These are phyloP conservation scores for Zanthoxylum bungeanum DNA, from an alignment of 345 rosid genomes.

Conservation along the genomic window DNA sequence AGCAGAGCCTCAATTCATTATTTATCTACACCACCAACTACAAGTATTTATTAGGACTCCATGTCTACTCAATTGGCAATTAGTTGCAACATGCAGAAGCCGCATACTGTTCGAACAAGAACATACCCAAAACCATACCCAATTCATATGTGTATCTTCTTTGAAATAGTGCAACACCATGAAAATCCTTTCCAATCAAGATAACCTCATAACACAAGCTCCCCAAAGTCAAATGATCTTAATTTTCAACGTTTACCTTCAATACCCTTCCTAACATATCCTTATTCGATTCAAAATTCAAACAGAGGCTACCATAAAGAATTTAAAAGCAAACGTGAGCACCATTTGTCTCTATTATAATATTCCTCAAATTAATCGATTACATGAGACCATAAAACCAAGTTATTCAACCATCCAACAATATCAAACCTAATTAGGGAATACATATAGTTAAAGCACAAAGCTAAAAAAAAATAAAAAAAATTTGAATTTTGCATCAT, in stretches of 20 bases:
- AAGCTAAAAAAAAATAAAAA: too few relatives aligned
- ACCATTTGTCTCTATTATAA: background rate
- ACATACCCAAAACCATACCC: too few relatives aligned
- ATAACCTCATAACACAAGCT: too few relatives aligned
- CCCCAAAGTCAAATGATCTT: background rate
- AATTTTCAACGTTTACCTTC: background rate
- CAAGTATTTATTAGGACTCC: too few relatives aligned
- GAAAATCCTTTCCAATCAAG: background rate
- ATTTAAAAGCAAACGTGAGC: background rate
- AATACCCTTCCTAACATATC: background rate
- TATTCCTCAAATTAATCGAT: background rate
- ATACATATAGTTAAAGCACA: background rate
- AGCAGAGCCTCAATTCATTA: too few relatives aligned
- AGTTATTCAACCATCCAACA: background rate
- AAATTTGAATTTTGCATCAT: background rate
- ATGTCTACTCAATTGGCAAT: too few relatives aligned
- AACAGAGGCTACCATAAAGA: background rate
- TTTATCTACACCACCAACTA: too few relatives aligned
- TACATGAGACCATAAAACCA: background rate
- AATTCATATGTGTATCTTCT: too few relatives aligned
- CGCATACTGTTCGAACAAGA: too few relatives aligned
- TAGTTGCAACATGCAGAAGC: too few relatives aligned
- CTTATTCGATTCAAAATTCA: background rate
- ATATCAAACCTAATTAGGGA: too few relatives aligned
- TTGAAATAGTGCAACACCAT: background rate